Evolutionary conservation across 2,329 filamentous ascomycete species (phyloP).

Genomic region (Escovopsis sp.): DNA sequence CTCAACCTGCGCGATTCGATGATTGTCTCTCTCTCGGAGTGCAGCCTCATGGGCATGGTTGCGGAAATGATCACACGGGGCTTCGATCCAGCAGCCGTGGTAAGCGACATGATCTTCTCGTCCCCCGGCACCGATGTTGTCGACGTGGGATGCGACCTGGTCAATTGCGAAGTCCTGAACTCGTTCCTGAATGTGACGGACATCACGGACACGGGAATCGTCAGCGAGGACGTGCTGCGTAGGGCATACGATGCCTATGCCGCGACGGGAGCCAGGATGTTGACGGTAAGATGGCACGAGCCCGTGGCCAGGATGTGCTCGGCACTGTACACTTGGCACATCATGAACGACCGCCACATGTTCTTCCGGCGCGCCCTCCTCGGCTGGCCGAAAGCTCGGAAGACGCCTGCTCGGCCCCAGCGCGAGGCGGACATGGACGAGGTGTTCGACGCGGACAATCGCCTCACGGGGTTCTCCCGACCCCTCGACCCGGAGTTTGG

Average conservation of each 20-base stretch:
- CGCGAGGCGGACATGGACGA: slow-evolving; percentile 17
- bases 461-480: slow-evolving; percentile 14
- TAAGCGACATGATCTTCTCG: slow-evolving; percentile 10
- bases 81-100: slow-evolving; percentile 9
- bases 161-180: slow-evolving; percentile 11
- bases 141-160: slow-evolving; percentile 10
- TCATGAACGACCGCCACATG: slow-evolving; percentile 18
- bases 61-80: slow-evolving; percentile 9
- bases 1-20: slow-evolving; percentile 7
- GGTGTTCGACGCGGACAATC: slow-evolving; percentile 14
- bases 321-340: slow-evolving; percentile 18
- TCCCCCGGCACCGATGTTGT: slow-evolving; percentile 11
- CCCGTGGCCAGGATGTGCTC: slow-evolving; percentile 18
- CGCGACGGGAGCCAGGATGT: slow-evolving; percentile 13
- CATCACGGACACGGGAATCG: slow-evolving; percentile 7
- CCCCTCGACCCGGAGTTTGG: slow-evolving; percentile 6
- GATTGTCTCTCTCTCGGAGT: slow-evolving; percentile 9
- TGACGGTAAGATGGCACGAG: slow-evolving; percentile 18
- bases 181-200: slow-evolving; percentile 10
- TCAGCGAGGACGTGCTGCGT: slow-evolving; percentile 9
- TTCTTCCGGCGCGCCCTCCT: slow-evolving; percentile 17
- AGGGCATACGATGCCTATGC: slow-evolving; percentile 10
- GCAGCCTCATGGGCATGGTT: slow-evolving; percentile 10
- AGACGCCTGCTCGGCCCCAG: slow-evolving; percentile 10
- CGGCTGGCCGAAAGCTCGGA: slow-evolving; percentile 16